Conservation (phyloP, 2,329 filamentous ascomycete species). For the Fusarium redolens region DNA sequence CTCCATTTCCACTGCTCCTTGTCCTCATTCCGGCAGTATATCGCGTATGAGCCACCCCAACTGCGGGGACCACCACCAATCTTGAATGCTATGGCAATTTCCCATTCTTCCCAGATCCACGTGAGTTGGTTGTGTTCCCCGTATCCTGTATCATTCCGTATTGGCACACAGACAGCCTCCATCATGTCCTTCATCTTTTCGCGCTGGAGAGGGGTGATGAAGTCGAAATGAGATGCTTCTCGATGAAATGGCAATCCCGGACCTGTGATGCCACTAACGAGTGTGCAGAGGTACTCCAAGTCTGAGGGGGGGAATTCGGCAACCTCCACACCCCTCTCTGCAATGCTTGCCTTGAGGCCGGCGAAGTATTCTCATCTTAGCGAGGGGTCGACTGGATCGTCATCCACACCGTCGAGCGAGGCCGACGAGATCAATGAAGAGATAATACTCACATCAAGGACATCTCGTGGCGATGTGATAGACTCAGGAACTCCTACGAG, state of each 20-base stretch:
- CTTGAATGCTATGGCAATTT: background rate
- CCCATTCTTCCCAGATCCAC: background rate
- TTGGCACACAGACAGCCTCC: background rate
- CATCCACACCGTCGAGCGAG: background rate
- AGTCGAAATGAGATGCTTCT: background rate
- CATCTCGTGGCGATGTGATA: accelerated
- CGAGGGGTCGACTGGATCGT: background rate
- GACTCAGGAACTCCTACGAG: background rate
- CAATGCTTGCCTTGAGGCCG: background rate
- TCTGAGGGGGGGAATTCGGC: accelerated
- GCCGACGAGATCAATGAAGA: accelerated
- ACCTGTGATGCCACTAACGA: background rate
- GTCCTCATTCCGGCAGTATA: background rate
- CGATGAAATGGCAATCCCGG: background rate
- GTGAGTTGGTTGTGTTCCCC: background rate
- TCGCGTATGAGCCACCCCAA: background rate
- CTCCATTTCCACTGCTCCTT: background rate
- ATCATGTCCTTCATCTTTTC: accelerated
- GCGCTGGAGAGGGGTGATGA: background rate
- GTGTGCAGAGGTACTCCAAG: accelerated
- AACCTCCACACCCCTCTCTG: accelerated
- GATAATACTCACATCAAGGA: background rate
- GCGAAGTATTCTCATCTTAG: background rate
- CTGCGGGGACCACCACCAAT: background rate
- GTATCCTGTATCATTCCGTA: accelerated